Base-by-base conservation (phyloP, 306 rosid genomes). In the Casuarina glauca region DNA sequence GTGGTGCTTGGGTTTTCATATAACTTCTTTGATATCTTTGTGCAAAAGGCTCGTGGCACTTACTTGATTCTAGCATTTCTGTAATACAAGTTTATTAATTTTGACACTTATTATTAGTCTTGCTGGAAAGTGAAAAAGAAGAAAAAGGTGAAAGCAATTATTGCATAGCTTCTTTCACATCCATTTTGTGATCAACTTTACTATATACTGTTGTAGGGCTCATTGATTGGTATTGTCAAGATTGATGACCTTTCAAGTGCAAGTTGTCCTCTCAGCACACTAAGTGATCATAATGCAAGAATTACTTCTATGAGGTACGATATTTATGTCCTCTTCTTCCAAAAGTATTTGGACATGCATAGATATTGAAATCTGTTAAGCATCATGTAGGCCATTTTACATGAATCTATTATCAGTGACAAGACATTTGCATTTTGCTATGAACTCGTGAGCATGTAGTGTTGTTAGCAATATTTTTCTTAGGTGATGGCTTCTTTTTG, bases 301-400 rank as follows among this genome's bases (percentile, higher is more conserved):
- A 89, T 93, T 76, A 91, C 96, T 70, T 87, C 87, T 77, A 88
- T 90, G 97, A 91, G 98, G 98, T 90, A 73, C 63, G 82, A 3
- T 41, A 76, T 42, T 48, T 61, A 38, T 75, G 10, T 46, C 17
- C 36, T 26, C 61, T 79, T 6, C 6, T 66, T 55, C 45, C 1
- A 72, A 26, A 13, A 10, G 19, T 53, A 2, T 36, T 77, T 4
- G 53, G 3, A 20, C 20, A 66, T 48, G 39, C 16, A n/a, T 3
- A 9, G 50, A 17, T 44, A 19, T 3, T 5, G 20, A 12, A 16
- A 17, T 66, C 17, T 66, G 49, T 17, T 8, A 7, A 66, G 71
- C 71, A 16, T 66, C 1, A 66, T 41, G 10, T 46, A 66, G 71
- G 39, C 26, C 32, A 20, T 3, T 12, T 66, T 66, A 15, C 50